phyloP scores from a whole-genome alignment of 495 filamentous ascomycete species.

The Monascus purpureus region DNA sequence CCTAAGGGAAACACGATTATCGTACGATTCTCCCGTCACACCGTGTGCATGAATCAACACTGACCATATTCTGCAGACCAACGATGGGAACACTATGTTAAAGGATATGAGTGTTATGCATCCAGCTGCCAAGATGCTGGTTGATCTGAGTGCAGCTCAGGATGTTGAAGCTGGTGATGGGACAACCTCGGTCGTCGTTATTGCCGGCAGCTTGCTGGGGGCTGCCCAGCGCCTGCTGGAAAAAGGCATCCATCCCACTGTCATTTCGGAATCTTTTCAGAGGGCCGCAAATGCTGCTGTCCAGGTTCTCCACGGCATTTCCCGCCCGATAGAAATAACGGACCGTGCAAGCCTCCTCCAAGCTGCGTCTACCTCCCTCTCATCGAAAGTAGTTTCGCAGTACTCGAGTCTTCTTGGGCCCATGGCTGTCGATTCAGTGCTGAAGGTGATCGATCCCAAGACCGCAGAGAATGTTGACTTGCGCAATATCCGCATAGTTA shows the following conservation, averaged over 20 bases:
- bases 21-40: slow-evolving; percentile 22
- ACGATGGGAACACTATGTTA: slow-evolving; percentile 98
- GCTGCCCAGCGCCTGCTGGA: slow-evolving; percentile 78
- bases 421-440: slow-evolving; percentile 93
- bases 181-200: slow-evolving; percentile 95
- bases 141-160: slow-evolving; percentile 90
- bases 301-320: slow-evolving; percentile 86
- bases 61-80: slow-evolving; percentile 44
- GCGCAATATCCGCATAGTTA: slow-evolving; percentile 88
- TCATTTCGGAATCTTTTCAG: slow-evolving; percentile 97
- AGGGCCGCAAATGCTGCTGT: slow-evolving; percentile 80
- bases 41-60: slow-evolving; percentile 6
- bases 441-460: slow-evolving; percentile 87
- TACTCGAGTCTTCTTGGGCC: slow-evolving; percentile 84
- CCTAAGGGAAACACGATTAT: slow-evolving; percentile 95
- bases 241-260: slow-evolving; percentile 93
- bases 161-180: slow-evolving; percentile 98
- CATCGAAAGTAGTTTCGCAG: slow-evolving; percentile 96
- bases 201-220: slow-evolving; percentile 84
- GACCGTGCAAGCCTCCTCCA: slow-evolving; percentile 86
- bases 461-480: slow-evolving; percentile 94
- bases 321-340: slow-evolving; percentile 76
- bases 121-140: slow-evolving; percentile 95
- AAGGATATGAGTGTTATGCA: slow-evolving; percentile 98
- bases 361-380: slow-evolving; percentile 92